Conservation (phyloP, 176 grass and related monocot species). For the Oryza meridionalis region DNA sequence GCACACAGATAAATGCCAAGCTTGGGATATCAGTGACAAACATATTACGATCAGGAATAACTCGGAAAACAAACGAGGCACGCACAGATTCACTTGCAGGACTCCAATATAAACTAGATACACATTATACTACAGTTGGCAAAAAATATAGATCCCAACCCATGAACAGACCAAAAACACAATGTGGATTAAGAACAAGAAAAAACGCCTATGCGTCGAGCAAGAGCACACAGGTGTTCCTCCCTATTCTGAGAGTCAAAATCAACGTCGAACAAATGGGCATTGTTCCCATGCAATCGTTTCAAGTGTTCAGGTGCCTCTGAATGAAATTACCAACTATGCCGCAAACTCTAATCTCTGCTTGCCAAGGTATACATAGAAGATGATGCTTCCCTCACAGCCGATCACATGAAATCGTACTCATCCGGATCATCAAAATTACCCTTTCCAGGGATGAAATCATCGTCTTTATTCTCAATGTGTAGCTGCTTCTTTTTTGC, state of each 20-base stretch:
- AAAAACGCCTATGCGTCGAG: not conserved
- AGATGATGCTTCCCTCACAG: conserved; percentile 37
- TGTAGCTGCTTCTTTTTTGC: conserved; percentile 83
- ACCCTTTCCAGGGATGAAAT: conserved; percentile 51
- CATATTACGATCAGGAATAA: not conserved
- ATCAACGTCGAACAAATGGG: conserved; percentile 50
- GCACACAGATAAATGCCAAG: not conserved
- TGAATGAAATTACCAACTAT: conserved; percentile 23
- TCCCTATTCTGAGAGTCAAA: conserved; percentile 33
- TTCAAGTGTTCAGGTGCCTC: conserved; percentile 25
- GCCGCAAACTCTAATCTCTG: conserved; percentile 60
- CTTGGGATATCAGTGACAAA: not conserved
- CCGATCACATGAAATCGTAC: conserved; percentile 83
- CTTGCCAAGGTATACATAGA: conserved; percentile 50
- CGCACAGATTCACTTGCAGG: conserved; percentile 28
- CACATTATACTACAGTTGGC: conserved; percentile 43
- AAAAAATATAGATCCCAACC: conserved; percentile 20
- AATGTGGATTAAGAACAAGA: conserved; percentile 2
- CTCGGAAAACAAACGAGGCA: conserved; percentile 13
- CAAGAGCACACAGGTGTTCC: not conserved
- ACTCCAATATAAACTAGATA: conserved; percentile 41
- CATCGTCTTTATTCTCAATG: conserved; percentile 72
- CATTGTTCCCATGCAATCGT: conserved; percentile 44
- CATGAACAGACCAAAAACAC: not conserved
- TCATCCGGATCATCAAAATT: conserved; percentile 62